phyloP scores from a whole-genome alignment of 1,139 yeast species.

The Yamadazyma dushanensis region DNA sequence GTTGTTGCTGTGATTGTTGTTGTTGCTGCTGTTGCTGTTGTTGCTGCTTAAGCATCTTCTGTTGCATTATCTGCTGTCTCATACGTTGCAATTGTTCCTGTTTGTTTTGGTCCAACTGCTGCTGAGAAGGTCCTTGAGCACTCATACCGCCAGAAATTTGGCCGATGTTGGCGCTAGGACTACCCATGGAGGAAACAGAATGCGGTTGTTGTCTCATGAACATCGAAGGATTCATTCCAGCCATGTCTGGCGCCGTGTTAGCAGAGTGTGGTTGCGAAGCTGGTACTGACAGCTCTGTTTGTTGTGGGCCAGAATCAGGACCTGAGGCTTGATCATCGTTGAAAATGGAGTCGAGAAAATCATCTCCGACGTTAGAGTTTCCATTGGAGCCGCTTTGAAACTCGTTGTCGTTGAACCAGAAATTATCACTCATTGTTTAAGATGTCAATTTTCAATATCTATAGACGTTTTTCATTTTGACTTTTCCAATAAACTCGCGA shows the following conservation, averaged over 20 bases:
- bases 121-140: conserved; percentile 20
- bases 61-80: conserved; percentile 45
- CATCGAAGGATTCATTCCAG: conserved; percentile 26
- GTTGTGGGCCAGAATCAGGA: conserved; percentile 10
- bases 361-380: conserved; percentile 22
- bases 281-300: conserved; percentile 1
- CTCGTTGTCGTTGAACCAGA: conserved; percentile 47
- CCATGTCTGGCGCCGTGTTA: conserved; percentile 3
- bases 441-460: not conserved
- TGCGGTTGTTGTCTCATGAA: conserved; percentile 23
- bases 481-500: not conserved
- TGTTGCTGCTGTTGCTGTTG: conserved; percentile 13
- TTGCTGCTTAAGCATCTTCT: conserved; percentile 33
- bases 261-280: conserved; percentile 1
- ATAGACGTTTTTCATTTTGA: not conserved
- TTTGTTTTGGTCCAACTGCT: conserved; percentile 13
- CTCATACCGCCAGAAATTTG: conserved; percentile 11
- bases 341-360: conserved; percentile 38
- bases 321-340: conserved; percentile 21
- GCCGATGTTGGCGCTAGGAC: not conserved
- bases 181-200: not conserved
- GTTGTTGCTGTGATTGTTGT: conserved; percentile 10
- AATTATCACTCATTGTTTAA: conserved; percentile 38
- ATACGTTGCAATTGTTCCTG: conserved; percentile 33
- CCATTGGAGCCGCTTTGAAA: conserved; percentile 22